phyloP scores from a whole-genome alignment of 768 basidiomycete species.

The Boletellus sp. region DNA sequence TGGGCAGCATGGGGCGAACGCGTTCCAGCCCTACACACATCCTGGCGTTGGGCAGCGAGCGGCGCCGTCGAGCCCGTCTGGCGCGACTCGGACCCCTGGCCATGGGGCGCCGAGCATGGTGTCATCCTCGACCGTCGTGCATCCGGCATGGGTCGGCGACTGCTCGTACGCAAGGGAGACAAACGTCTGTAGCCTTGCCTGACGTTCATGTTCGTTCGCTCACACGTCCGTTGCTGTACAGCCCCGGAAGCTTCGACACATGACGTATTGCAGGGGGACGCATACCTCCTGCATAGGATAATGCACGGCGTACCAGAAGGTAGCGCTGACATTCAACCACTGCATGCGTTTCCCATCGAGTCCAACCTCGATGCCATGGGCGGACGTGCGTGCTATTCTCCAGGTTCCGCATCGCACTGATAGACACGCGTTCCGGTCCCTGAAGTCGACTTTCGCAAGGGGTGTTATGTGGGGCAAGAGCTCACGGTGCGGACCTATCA shows the following conservation, averaged over 20 bases:
- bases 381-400: constrained; percentile 57
- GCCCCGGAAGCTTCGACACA: constrained; percentile 56
- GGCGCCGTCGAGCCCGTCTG: constrained; percentile 78
- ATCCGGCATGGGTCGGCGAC: constrained; percentile 72
- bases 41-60: constrained; percentile 61
- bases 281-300: constrained; percentile 77
- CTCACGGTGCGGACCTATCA: constrained; percentile 95
- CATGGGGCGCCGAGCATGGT: constrained; percentile 57
- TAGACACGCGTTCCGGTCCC: constrained; percentile 1
- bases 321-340: constrained; percentile 64
- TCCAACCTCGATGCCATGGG: constrained; percentile 95
- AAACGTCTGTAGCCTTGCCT: constrained; percentile 54
- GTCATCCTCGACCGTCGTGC: constrained; percentile 63
- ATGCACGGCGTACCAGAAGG: constrained; percentile 88
- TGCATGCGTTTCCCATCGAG: constrained; percentile 87
- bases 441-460: constrained; percentile 93
- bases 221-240: constrained; percentile 23
- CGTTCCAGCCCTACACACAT: constrained; percentile 36
- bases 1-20: constrained; percentile 78
- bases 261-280: constrained; percentile 47
- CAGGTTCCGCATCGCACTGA: background rate
- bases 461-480: constrained; percentile 98
- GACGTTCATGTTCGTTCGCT: background rate
- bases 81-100: constrained; percentile 45
- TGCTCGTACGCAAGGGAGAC: constrained; percentile 67